These are phyloP conservation scores for Silene uniflora DNA, from an alignment of 148 eudicot genomes.

Conservation along the genomic window DNA sequence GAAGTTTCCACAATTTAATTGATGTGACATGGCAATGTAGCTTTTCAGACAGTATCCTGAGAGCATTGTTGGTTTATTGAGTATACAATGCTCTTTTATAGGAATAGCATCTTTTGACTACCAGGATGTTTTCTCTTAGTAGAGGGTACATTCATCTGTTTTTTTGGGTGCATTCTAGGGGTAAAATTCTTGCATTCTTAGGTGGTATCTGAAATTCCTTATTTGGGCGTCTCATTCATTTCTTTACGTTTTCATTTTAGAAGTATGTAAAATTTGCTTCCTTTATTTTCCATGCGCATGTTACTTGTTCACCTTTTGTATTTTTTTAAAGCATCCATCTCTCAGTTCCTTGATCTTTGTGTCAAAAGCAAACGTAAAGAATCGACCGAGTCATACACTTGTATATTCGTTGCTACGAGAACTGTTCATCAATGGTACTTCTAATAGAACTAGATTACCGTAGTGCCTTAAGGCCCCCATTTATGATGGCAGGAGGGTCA, in stretches of 20 bases:
- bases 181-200: background rate
- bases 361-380: background rate
- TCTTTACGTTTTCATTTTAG: too few relatives aligned
- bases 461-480: background rate
- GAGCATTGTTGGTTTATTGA: background rate
- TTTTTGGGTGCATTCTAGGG: background rate
- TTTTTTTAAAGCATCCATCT: too few relatives aligned
- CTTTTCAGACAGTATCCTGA: background rate
- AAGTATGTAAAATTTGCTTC: too few relatives aligned
- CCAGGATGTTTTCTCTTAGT: background rate
- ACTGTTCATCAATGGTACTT: background rate
- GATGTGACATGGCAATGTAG: background rate
- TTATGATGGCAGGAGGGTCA: background rate
- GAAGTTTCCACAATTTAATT: slow-evolving; percentile 25
- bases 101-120: background rate
- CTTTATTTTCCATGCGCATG: too few relatives aligned
- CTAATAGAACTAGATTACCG: background rate
- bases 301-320: too few relatives aligned
- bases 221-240: too few relatives aligned
- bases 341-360: too few relatives aligned
- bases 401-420: background rate
- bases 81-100: background rate
- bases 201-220: background rate
- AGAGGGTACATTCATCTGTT: background rate
- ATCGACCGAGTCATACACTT: background rate